These are phyloP conservation scores for Sarocladiaceae sp. DNA, from an alignment of 2,329 filamentous ascomycete species.

Conservation along the genomic window DNA sequence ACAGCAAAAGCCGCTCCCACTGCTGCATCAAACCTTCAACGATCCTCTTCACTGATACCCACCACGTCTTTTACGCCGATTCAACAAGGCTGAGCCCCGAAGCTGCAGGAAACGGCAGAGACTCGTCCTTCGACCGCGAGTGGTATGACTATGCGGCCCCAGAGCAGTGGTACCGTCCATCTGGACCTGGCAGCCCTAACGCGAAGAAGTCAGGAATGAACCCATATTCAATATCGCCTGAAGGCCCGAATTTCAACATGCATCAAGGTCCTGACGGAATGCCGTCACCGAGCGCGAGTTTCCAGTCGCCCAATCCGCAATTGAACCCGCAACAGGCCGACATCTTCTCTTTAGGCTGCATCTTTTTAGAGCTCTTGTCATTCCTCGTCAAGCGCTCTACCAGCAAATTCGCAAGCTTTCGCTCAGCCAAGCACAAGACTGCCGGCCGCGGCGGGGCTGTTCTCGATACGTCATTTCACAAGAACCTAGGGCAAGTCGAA, in stretches of 20 bases:
- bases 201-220: not conserved
- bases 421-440: conserved; percentile 57
- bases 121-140: conserved; percentile 57
- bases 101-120: conserved; percentile 33
- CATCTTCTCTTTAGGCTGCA: conserved; percentile 66
- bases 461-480: conserved; percentile 65
- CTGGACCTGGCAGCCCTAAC: conserved; percentile 24
- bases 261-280: conserved; percentile 25
- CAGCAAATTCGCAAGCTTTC: conserved; percentile 59
- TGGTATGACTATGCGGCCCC: conserved; percentile 68
- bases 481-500: conserved; percentile 61
- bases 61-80: conserved; percentile 63
- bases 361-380: conserved; percentile 65
- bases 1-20: conserved; percentile 58
- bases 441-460: conserved; percentile 53
- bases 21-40: conserved; percentile 66
- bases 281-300: conserved; percentile 23
- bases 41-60: conserved; percentile 58
- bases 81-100: conserved; percentile 43
- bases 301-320: conserved; percentile 31
- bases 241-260: conserved; percentile 28
- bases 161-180: conserved; percentile 50
- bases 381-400: conserved; percentile 63
- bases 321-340: conserved; percentile 56
- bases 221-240: conserved; percentile 28